Conservation (phyloP, 495 filamentous ascomycete species). For the Aeminium ludgeri region DNA sequence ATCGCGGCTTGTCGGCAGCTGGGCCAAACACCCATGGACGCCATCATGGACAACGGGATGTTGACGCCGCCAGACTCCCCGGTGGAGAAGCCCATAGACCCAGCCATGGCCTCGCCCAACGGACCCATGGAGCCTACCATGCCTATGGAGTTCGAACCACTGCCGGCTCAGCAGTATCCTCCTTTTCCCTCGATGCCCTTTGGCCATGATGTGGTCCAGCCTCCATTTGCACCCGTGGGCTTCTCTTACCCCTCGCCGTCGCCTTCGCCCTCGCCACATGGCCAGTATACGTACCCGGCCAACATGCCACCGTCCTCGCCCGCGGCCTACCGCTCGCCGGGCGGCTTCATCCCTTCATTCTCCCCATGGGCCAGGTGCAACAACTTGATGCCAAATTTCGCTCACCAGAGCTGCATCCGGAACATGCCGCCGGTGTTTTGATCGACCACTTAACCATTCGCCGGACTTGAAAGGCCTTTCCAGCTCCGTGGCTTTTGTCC, state of each 20-base stretch:
- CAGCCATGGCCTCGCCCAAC: neutral
- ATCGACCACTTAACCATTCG: neutral
- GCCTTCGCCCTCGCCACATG: neutral
- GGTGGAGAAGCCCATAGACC: neutral
- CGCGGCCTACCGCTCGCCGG: neutral
- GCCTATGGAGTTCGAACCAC: conserved; percentile 6
- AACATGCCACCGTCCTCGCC: neutral
- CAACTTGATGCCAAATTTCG: conserved; percentile 1
- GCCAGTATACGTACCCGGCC: conserved; percentile 2
- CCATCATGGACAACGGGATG: conserved; percentile 4
- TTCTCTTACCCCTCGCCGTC: conserved; percentile 1
- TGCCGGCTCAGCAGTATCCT: conserved; percentile 12
- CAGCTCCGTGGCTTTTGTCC: too few species aligned
- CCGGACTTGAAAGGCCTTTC: too few species aligned
- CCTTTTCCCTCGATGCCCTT: neutral
- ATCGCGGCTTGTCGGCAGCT: conserved; percentile 65
- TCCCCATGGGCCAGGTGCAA: neutral
- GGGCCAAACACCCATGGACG: conserved; percentile 29
- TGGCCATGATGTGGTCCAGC: neutral
- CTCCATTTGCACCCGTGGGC: neutral
- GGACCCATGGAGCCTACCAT: neutral
- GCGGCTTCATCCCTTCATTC: conserved; percentile 1
- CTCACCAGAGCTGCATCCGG: neutral
- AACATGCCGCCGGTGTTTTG: neutral
- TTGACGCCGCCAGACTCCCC: conserved; percentile 9